Conservation (phyloP, 169 alveolate species). For the Plasmodium gonderi region DNA sequence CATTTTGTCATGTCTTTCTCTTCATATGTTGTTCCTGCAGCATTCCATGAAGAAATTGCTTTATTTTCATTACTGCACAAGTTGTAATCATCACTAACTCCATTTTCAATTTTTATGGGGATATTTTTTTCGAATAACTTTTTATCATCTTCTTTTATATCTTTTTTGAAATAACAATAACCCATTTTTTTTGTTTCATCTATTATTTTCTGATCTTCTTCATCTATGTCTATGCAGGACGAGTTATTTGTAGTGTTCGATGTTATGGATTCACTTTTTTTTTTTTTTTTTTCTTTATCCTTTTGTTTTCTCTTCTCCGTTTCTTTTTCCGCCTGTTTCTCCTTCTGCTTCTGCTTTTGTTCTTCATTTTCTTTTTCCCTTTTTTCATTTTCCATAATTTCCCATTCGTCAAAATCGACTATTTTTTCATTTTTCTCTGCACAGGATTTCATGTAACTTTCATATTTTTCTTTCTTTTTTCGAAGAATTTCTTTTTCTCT, state of each 20-base stretch:
- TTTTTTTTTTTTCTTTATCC: constrained; percentile 5
- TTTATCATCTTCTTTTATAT: constrained; percentile 75
- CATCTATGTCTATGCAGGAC: constrained; percentile 84
- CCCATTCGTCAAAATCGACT: constrained; percentile 74
- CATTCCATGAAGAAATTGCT: constrained; percentile 89
- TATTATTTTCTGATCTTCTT: constrained; percentile 88
- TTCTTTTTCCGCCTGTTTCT: constrained; percentile 71
- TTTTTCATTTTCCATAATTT: constrained; percentile 82
- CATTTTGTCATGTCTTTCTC: constrained; percentile 83
- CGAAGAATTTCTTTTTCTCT: constrained; percentile 83
- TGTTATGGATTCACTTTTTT: constrained; percentile 20
- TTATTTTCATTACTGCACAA: constrained; percentile 5
- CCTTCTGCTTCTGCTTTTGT: constrained; percentile 74
- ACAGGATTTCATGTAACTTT: constrained; percentile 75
- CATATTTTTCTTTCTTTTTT: constrained; percentile 81
- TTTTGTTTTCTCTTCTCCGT: constrained; percentile 16
- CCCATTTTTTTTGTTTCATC: constrained; percentile 91
- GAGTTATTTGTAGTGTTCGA: constrained; percentile 68
- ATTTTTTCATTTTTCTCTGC: constrained; percentile 72
- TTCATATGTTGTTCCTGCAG: constrained; percentile 89
- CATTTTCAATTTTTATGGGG: constrained; percentile 74
- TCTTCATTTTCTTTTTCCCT: constrained; percentile 68
- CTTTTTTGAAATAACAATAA: constrained; percentile 87
- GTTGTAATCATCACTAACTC: constrained; percentile 36
- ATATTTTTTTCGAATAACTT: constrained; percentile 35